Evolutionary conservation across 2,329 filamentous ascomycete species (phyloP), one percentile per base, ranked within the genome.

Genomic region (Aspergillus tubingensis): DNA sequence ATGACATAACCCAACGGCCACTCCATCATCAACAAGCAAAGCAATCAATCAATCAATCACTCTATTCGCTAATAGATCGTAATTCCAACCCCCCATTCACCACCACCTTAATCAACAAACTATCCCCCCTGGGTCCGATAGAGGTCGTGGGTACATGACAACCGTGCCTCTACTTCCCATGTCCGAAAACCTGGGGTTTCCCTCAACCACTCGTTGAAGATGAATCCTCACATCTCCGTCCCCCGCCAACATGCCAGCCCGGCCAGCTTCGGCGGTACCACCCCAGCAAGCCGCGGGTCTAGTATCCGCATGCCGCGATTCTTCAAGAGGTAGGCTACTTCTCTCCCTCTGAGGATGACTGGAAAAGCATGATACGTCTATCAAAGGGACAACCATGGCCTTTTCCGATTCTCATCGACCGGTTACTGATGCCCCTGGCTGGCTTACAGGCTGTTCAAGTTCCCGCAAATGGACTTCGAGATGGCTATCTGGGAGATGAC

Each of bases 401-500:
- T 57, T 57, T 44, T n/a, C 19, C 6, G n/a, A 19, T 15, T 11
- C 13, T 36, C 23, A 13, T 39, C 17, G 41, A 53, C 17, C 38
- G 8, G 39, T 19, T 39, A 23, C 43, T 59, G 54, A 58, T 52
- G 15, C 27, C 61, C 57, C 64, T 68, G 51, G 67, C 57, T 8
- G 11, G 21, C 23, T n/a, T 39, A 19, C 54, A 83, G 82, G 60
- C 77, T 89, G 53, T 88, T 89, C 82, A 90, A 90, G 74, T 89
- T 89, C 70, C 86, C 87, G 10, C 87, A 88, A 68, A 89, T 90
- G 87, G 87, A 90, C 79, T 90, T 90, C 72, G 87, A 90, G 72
- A 88, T 88, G 81, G 87, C 87, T 19, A 84, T 88, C 67, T 90
- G 87, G 87, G 87, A 90, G 74, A 89, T 90, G 84, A 88, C 85